Evolutionary conservation across 2,329 filamentous ascomycete genomes (phyloP).

Genomic region (Colletotrichum limetticola): DNA sequence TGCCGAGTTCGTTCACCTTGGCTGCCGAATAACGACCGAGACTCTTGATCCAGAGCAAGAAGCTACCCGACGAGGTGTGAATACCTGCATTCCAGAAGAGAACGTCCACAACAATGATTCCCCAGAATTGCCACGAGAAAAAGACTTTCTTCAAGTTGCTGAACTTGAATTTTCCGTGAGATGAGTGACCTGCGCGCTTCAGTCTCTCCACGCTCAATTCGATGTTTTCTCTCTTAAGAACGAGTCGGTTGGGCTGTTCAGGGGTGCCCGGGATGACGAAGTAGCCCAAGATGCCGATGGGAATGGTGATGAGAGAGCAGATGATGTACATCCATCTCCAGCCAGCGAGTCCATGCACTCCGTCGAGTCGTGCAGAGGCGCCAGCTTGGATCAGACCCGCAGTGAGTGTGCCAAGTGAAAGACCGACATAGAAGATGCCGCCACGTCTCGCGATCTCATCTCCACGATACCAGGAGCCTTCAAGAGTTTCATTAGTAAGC

Average conservation of each 20-base stretch:
- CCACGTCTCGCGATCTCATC: constrained; percentile 52
- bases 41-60: constrained; percentile 53
- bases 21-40: constrained; percentile 55
- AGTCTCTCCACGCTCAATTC: constrained; percentile 41
- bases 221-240: constrained; percentile 41
- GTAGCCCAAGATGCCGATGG: constrained; percentile 51
- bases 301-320: constrained; percentile 54
- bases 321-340: constrained; percentile 61
- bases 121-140: constrained; percentile 51
- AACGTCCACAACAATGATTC: constrained; percentile 48
- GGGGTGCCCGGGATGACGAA: constrained; percentile 50
- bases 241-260: constrained; percentile 43
- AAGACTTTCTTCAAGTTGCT: constrained; percentile 47
- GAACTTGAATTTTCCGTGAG: constrained; percentile 48
- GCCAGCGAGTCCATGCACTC: constrained; percentile 50
- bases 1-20: constrained; percentile 61
- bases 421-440: constrained; percentile 56
- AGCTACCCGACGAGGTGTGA: constrained; percentile 45
- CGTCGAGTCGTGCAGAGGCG: constrained; percentile 54
- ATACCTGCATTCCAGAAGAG: constrained; percentile 62
- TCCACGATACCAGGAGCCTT: constrained; percentile 61
- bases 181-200: constrained; percentile 54
- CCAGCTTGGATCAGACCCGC: constrained; percentile 56
- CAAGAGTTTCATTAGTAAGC: constrained; percentile 48
- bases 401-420: constrained; percentile 56